Conservation (phyloP, 2,329 filamentous ascomycete species). For the Colletotrichum sp. region DNA sequence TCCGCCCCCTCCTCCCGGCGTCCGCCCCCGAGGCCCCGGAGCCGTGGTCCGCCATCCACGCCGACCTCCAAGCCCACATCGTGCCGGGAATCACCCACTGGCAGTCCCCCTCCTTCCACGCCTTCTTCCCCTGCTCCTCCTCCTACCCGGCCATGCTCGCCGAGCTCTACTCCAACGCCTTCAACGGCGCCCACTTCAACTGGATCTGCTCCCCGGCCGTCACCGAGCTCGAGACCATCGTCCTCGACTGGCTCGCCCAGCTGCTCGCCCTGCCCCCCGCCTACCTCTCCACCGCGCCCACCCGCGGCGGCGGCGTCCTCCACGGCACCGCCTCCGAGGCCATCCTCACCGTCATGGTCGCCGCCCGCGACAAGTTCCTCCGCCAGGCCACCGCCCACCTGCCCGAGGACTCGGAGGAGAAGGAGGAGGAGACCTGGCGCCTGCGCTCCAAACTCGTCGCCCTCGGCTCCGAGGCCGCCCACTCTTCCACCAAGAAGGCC, state of each 20-base stretch:
- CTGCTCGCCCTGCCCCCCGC: slow-evolving; percentile 74
- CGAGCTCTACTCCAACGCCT: slow-evolving; percentile 89
- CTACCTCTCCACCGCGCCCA: slow-evolving; percentile 75
- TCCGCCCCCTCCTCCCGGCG: slow-evolving; percentile 77
- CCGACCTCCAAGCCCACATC: slow-evolving; percentile 85
- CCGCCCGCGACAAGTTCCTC: slow-evolving; percentile 82
- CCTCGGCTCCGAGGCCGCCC: slow-evolving; percentile 78
- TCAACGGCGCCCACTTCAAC: slow-evolving; percentile 93
- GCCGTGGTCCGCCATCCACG: slow-evolving; percentile 79
- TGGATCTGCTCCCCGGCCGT: slow-evolving; percentile 94
- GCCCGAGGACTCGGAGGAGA: slow-evolving; percentile 60
- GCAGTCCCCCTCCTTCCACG: slow-evolving; percentile 94
- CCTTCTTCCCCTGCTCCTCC: slow-evolving; percentile 86
- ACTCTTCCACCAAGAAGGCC: slow-evolving; percentile 86
- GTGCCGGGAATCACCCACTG: slow-evolving; percentile 94
- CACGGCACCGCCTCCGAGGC: slow-evolving; percentile 91
- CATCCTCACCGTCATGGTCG: slow-evolving; percentile 84
- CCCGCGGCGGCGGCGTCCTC: slow-evolving; percentile 85
- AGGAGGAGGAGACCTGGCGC: slow-evolving; percentile 72
- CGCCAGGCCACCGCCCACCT: slow-evolving; percentile 60
- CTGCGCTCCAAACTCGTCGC: slow-evolving; percentile 68
- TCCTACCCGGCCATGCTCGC: slow-evolving; percentile 87
- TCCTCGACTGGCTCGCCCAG: slow-evolving; percentile 89
- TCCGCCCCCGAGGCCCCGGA: slow-evolving; percentile 70
- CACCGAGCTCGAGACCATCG: slow-evolving; percentile 91